A percentile compares a stretch with the other conserved stretches of the same genome.
Conservation (phyloP, 257 asterid genomes). For the Linderniella brevidens region DNA sequence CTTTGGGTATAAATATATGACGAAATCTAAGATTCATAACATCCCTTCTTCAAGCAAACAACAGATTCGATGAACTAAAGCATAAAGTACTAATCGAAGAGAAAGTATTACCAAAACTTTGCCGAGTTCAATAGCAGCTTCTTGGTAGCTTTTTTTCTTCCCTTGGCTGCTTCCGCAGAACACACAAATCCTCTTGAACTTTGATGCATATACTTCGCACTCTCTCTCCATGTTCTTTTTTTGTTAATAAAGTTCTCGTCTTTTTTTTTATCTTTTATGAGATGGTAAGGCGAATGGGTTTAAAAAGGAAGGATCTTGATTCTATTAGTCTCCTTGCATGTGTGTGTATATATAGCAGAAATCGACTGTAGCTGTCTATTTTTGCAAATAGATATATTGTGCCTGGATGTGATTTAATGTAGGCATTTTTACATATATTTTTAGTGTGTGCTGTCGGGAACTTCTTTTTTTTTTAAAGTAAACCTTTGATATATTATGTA, state of each 20-base stretch:
- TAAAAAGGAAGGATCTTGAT: conserved; percentile 18
- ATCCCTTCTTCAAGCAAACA: neutral
- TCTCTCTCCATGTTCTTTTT: conserved; percentile 61
- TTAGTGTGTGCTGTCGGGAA: conserved; percentile 6
- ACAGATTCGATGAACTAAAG: neutral
- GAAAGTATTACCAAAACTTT: conserved; percentile 42
- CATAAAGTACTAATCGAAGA: neutral
- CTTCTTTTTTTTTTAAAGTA: too few species aligned
- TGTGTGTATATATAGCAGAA: too few species aligned
- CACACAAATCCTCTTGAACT: conserved; percentile 73
- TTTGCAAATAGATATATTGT: neutral
- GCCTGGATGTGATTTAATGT: conserved; percentile 11
- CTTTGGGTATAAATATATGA: too few species aligned
- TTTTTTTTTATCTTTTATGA: too few species aligned
- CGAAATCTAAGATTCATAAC: too few species aligned
- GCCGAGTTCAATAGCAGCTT: conserved; percentile 76
- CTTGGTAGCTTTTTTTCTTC: conserved; percentile 71
- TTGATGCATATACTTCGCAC: conserved; percentile 35
- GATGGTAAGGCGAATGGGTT: too few species aligned
- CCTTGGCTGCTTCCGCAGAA: conserved; percentile 94
- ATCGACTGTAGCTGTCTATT: too few species aligned
- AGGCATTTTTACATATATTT: neutral
- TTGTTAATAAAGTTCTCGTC: conserved; percentile 8
- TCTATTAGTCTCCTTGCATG: conserved; percentile 13
- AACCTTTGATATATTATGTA: too few species aligned